These are phyloP conservation scores for Orbilia javanica DNA, from an alignment of 2,329 filamentous ascomycete genomes.

Conservation along the genomic window DNA sequence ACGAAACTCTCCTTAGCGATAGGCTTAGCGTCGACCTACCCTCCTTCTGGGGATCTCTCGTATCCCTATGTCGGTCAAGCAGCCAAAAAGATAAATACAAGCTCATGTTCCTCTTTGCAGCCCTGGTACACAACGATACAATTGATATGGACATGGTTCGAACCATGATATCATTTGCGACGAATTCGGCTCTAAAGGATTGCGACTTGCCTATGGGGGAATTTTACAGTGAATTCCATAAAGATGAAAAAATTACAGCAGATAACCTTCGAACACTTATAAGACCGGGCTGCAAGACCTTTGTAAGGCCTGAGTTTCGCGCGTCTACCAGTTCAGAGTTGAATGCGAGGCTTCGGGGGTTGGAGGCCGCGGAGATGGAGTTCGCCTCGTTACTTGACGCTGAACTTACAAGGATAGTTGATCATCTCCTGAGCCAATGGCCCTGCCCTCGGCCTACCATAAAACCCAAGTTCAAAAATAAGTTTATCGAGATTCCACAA, in stretches of 20 bases:
- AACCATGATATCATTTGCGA: background rate
- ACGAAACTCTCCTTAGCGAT: slow-evolving; percentile 34
- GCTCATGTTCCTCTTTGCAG: background rate
- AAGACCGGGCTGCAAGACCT: background rate
- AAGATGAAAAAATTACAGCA: too few species aligned
- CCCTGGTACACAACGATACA: background rate
- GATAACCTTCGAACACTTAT: background rate
- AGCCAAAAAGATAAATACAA: slow-evolving; percentile 63
- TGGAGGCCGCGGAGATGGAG: background rate
- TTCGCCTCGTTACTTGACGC: background rate
- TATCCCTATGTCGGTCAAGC: slow-evolving; percentile 56
- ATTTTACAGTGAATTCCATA: background rate
- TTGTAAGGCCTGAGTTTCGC: background rate
- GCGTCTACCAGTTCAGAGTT: background rate
- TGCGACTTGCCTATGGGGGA: slow-evolving; percentile 58
- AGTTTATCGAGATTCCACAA: slow-evolving; percentile 61
- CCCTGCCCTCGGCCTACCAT: background rate
- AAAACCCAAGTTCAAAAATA: background rate
- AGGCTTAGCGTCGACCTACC: slow-evolving; percentile 25
- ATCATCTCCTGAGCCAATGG: background rate
- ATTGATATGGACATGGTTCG: background rate
- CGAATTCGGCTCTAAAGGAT: background rate
- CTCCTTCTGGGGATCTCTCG: slow-evolving; percentile 35
- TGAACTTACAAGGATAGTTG: background rate
- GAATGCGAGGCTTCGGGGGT: background rate